phyloP scores from a whole-genome alignment of 2,329 filamentous ascomycete species.

The Aspergillus glaucus region DNA sequence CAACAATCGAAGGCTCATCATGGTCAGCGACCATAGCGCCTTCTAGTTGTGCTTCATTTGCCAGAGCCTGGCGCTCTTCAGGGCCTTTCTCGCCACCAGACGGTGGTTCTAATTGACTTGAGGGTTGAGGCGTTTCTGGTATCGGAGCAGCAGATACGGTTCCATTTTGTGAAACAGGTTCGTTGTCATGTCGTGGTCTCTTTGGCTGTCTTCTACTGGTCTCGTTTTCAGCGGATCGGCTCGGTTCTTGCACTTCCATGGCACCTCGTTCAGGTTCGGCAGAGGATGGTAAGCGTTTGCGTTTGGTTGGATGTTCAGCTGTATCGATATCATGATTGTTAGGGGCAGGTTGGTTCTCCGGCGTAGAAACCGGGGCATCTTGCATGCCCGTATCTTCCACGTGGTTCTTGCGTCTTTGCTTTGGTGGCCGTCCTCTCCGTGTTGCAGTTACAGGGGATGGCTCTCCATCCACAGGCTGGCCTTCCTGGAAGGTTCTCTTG shows the following conservation, averaged over 20 bases:
- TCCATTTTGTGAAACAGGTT: background rate
- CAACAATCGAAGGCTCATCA: background rate
- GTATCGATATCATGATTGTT: background rate
- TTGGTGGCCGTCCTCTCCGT: constrained; percentile 11
- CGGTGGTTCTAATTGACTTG: background rate
- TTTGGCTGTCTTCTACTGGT: background rate
- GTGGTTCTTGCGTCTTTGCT: constrained; percentile 9
- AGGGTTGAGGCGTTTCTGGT: background rate
- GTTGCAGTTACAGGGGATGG: background rate
- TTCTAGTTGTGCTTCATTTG: background rate
- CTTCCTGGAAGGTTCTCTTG: constrained; percentile 8
- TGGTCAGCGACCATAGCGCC: background rate
- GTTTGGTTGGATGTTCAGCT: background rate
- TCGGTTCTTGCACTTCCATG: background rate
- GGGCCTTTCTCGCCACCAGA: background rate
- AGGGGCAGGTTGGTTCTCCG: background rate
- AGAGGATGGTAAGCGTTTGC: background rate
- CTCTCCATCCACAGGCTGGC: constrained; percentile 1
- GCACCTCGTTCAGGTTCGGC: background rate
- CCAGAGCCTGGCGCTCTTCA: no score
- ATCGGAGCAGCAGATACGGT: background rate
- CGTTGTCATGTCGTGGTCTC: background rate
- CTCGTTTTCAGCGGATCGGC: background rate
- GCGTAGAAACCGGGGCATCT: background rate
- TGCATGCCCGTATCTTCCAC: background rate